Evolutionary conservation across 352 stramenopile species (phyloP), one percentile per base, ranked within the genome.

Genomic region (Phytophthora rubi): DNA sequence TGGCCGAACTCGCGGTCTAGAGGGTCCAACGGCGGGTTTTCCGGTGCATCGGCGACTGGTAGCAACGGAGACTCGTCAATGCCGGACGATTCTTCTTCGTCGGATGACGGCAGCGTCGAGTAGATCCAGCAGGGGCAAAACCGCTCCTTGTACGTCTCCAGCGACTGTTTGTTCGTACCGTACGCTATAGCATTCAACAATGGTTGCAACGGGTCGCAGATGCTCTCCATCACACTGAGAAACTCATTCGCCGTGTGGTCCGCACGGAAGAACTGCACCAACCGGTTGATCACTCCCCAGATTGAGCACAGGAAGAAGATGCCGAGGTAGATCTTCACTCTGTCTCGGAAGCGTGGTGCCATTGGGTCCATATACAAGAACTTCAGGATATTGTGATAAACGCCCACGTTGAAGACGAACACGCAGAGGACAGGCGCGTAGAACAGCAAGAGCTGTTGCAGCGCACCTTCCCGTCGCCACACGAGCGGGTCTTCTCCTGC

Each of bases 281-380:
- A 58, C 6, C 86, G 78, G 52, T 93, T 91, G 53, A 90, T 62
- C 1, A 80, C 66, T 48, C 86, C 86, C 83, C 86, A 93, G n/a
- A 92, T 54, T 3, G 86, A 92, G 67, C 86, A 93, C 8, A 92
- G 45, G 44, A 92, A 91, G 65, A 87, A 85, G 45, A 92, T 86
- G 30, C 81, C 73, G 12, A 93, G 67, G 59, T 93, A 93, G 6
- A 93, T 57, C 58, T 65, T 77, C 21, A 92, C 84, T 47, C 88
- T 89, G 16, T 73, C 66, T 44, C 81, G 81, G 35, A 93, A 88
- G 10, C 75, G 74, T 28, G 54, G 61, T n/a, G 75, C 73, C 82
- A 93, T 88, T n/a, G 82, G 83, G 53, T 93, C 86, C 42, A 82
- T 75, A 8, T 75, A 64, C 32, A 93, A 65, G 57, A 89, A 91